Conservation (phyloP, 352 stramenopile genomes). For the Pythium utonaiense region DNA sequence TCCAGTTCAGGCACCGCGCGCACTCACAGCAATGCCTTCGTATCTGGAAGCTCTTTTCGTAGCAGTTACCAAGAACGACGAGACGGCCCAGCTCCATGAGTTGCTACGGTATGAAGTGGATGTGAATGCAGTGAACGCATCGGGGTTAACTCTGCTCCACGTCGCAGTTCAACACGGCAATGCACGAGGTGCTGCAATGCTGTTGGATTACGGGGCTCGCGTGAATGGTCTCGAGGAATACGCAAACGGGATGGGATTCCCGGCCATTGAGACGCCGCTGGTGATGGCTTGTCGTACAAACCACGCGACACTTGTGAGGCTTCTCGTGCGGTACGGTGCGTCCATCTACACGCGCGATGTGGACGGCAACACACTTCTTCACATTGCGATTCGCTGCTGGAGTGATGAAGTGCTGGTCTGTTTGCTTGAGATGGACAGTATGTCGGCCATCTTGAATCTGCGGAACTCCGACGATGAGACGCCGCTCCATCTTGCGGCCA, state of each 20-base stretch:
- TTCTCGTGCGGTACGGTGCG: constrained; percentile 46
- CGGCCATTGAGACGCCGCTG: constrained; percentile 32
- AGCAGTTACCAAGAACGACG: constrained; percentile 21
- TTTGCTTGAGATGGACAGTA: constrained; percentile 60
- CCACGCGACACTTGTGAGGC: constrained; percentile 34
- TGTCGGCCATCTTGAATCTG: constrained; percentile 69
- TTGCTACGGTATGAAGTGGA: constrained; percentile 38
- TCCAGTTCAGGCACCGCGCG: background rate
- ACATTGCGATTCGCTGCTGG: constrained; percentile 73
- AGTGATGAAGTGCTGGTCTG: constrained; percentile 74
- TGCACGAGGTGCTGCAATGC: constrained; percentile 27
- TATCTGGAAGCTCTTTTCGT: constrained; percentile 24
- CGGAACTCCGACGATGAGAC: constrained; percentile 89
- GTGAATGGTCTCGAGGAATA: constrained; percentile 20
- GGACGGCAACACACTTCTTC: constrained; percentile 85
- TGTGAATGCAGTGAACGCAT: constrained; percentile 30
- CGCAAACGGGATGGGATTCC: background rate
- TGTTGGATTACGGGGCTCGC: constrained; percentile 50
- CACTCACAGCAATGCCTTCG: background rate
- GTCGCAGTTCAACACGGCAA: constrained; percentile 51
- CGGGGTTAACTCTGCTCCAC: constrained; percentile 44
- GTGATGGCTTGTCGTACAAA: constrained; percentile 45
- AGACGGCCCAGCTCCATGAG: constrained; percentile 28
- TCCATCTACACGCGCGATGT: constrained; percentile 73
- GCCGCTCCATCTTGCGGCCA: constrained; percentile 83